Evolutionary conservation across 1,284 basidiomycete genomes (phyloP), one percentile per base, ranked within the genome.

Genomic region (Meripilus lineatus): DNA sequence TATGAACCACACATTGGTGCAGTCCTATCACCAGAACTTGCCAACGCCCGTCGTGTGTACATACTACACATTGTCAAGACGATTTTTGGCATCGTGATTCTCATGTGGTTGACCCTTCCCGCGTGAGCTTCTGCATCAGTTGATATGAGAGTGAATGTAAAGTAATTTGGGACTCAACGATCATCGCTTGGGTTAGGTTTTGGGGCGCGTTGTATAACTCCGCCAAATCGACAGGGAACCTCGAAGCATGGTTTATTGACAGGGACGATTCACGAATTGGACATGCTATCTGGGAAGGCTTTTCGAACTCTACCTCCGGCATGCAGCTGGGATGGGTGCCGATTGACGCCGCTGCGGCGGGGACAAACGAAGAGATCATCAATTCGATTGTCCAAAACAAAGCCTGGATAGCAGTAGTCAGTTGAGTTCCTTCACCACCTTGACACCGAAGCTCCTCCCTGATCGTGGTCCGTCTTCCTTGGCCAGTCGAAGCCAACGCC

Each of bases 171-270:
- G 28, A 30, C n/a, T 30, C 28, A 30, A 8, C 28, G n/a, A 30
- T 8, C n/a, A 10, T 10, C n/a, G n/a, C 28, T 30, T 10, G n/a
- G 10, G 28, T 17, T 48, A 64, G 63, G 1, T 74, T 71, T 53
- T 74, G 70, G 70, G 71, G 70, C 15, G 69, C 68, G 8, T 58
- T 71, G 49, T 54, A 62, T 47, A 51, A 51, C 36, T 54, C 57
- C 14, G 47, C 55, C 18, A 43, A 44, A 22, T 51, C 62, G 50
- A 68, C 66, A 3, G 56, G 66, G 39, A 66, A 67, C 38, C 60
- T 75, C 17, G 63, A 63, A 6, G 65, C 69, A 1, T 67, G 68
- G 52, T 64, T 73, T 38, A 63, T 75, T 44, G 66, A 75, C 56
- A 63, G 68, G 26, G 74, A 75, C 50, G 65, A 64, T 17, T 63